A percentile compares a stretch with the other conserved stretches of the same genome.
phyloP scores from a whole-genome alignment of 2,329 filamentous ascomycete genomes.

The Juglanconis oblonga region DNA sequence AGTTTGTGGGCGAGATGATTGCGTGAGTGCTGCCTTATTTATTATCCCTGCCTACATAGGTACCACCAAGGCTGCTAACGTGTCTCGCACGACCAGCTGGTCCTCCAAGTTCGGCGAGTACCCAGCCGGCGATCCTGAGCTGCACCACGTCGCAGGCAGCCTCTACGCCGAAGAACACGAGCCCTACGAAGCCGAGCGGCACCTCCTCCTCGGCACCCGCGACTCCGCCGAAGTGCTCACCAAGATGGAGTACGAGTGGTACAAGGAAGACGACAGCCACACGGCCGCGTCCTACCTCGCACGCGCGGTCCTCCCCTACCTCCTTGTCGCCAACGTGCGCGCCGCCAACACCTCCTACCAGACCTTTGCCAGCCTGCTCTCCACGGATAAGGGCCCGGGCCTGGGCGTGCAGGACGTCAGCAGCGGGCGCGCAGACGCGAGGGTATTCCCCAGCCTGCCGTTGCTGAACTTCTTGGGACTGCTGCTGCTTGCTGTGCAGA shows the following conservation, averaged over 20 bases:
- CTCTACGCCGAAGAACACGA: conserved; percentile 93
- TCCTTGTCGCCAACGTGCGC: conserved; percentile 85
- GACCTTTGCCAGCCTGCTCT: conserved; percentile 68
- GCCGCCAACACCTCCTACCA: conserved; percentile 81
- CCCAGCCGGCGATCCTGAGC: conserved; percentile 86
- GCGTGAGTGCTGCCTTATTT: conserved; percentile 46
- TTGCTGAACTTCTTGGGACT: conserved; percentile 91
- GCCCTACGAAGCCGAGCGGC: conserved; percentile 87
- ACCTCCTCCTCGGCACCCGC: conserved; percentile 83
- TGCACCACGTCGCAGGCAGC: conserved; percentile 87
- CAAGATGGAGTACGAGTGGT: conserved; percentile 90
- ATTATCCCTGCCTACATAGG: not conserved
- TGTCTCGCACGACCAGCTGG: conserved; percentile 55
- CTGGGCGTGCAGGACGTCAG: conserved; percentile 81
- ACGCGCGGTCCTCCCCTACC: conserved; percentile 84
- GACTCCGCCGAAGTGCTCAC: conserved; percentile 80
- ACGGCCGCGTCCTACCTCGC: conserved; percentile 83
- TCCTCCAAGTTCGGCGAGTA: conserved; percentile 81
- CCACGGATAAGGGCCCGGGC: conserved; percentile 43
- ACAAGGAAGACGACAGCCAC: conserved; percentile 82
- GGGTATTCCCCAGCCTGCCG: conserved; percentile 87
- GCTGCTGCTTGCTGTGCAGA: conserved; percentile 78
- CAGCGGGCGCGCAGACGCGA: conserved; percentile 67
- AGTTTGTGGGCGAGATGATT: conserved; percentile 83
- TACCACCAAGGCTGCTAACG: not conserved